A percentile compares a stretch with the other conserved stretches of the same genome.
Evolutionary conservation across 768 basidiomycete genomes (phyloP).

Genomic region (Neoboletus subvelutipes): DNA sequence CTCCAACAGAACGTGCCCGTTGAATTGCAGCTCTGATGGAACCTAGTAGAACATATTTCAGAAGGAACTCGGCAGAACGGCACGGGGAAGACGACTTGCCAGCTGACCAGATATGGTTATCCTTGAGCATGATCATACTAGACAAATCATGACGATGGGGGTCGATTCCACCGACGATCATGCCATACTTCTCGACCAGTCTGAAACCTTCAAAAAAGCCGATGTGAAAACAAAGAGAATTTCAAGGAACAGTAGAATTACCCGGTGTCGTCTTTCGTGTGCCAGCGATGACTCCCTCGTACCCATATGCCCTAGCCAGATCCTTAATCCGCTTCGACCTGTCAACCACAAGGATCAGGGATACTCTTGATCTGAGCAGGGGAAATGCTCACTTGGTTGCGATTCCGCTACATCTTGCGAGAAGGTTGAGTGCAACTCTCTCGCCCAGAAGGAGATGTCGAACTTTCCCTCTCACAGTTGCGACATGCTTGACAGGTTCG

Average conservation of each 20-base stretch:
- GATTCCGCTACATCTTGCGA: constrained; percentile 95
- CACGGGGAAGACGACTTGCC: constrained; percentile 44
- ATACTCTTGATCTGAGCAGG: background rate
- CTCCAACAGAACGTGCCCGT: constrained; percentile 84
- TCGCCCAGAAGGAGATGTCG: constrained; percentile 89
- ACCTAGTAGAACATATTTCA: constrained; percentile 47
- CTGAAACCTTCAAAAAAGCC: constrained; percentile 64
- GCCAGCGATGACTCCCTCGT: constrained; percentile 86
- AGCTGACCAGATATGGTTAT: constrained; percentile 98
- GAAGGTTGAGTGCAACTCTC: constrained; percentile 86
- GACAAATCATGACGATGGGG: constrained; percentile 95
- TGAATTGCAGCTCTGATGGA: constrained; percentile 88
- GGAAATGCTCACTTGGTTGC: constrained; percentile 74
- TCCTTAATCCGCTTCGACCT: constrained; percentile 85
- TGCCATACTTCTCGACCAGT: constrained; percentile 96
- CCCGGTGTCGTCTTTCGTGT: constrained; percentile 98
- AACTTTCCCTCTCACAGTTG: constrained; percentile 88
- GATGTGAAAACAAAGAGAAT: constrained; percentile 7
- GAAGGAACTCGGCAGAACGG: background rate
- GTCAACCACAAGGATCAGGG: constrained; percentile 1
- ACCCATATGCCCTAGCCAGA: constrained; percentile 74
- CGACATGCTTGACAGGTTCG: constrained; percentile 79
- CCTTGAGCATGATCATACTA: constrained; percentile 99
- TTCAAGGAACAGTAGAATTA: constrained; percentile 13
- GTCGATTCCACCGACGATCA: constrained; percentile 97